phyloP scores from a whole-genome alignment of 352 stramenopile genomes.

The Phytophthora parvispora region DNA sequence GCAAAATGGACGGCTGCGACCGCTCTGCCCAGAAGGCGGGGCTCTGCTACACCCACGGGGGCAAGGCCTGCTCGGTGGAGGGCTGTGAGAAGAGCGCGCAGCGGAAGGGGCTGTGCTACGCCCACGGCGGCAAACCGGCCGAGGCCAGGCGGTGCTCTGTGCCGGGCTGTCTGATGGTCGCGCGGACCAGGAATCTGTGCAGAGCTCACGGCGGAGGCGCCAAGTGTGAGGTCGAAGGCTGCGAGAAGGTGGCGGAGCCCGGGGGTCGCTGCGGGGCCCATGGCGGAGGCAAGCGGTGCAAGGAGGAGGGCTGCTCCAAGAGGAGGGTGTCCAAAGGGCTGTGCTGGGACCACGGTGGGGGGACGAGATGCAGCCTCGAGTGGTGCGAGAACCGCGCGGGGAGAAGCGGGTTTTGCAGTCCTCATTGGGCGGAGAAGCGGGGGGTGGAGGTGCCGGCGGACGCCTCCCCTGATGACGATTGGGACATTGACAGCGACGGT shows the following conservation, averaged over 20 bases:
- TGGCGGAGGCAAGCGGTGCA: constrained; percentile 28
- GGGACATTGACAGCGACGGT: constrained; percentile 9
- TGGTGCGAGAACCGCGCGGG: constrained; percentile 18
- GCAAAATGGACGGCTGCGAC: constrained; percentile 26
- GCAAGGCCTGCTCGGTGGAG: constrained; percentile 27
- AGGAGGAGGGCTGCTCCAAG: constrained; percentile 25
- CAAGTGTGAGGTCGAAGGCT: constrained; percentile 22
- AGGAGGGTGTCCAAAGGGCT: constrained; percentile 12
- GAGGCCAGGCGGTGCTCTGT: constrained; percentile 25
- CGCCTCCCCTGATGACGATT: neutral
- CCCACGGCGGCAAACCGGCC: constrained; percentile 27
- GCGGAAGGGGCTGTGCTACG: constrained; percentile 29
- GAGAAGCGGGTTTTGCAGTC: constrained; percentile 15
- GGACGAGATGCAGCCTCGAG: constrained; percentile 16
- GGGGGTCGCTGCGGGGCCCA: constrained; percentile 24
- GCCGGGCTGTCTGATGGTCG: constrained; percentile 24
- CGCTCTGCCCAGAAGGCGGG: constrained; percentile 23
- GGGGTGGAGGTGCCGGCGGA: neutral
- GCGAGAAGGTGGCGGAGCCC: constrained; percentile 26
- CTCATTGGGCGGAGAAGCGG: constrained; percentile 21
- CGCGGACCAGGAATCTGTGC: constrained; percentile 22
- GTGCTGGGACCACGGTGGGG: constrained; percentile 23
- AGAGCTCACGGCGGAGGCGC: constrained; percentile 26
- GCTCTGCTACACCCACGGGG: constrained; percentile 29
- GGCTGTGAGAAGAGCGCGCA: constrained; percentile 25